A percentile compares a stretch with the other conserved stretches of the same genome.
Conservation (phyloP, 176 grass and related monocot species). For the Ensete glaucum region DNA sequence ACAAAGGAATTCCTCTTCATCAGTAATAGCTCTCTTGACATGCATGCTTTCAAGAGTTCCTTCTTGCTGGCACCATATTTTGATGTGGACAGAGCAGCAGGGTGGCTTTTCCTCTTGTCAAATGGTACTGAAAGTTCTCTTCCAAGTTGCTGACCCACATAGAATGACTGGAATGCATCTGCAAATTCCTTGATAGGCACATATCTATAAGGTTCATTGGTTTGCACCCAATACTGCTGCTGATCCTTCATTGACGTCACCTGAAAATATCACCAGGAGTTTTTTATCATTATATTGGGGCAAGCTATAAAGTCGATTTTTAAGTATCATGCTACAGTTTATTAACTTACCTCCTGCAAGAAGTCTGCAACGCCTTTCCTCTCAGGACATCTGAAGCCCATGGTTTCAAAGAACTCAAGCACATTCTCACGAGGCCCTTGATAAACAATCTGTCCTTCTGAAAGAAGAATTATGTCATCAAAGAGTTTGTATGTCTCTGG, state of each 20-base stretch:
- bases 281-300: neutral
- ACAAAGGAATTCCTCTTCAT: slow-evolving; percentile 94
- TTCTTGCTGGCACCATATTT: slow-evolving; percentile 48
- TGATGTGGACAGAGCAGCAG: slow-evolving; percentile 52
- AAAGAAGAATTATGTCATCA: slow-evolving; percentile 72
- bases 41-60: slow-evolving; percentile 63
- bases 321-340: neutral
- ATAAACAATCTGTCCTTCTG: slow-evolving; percentile 70
- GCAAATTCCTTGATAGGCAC: slow-evolving; percentile 53
- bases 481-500: slow-evolving; percentile 82
- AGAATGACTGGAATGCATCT: slow-evolving; percentile 44
- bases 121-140: slow-evolving; percentile 49
- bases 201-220: slow-evolving; percentile 31
- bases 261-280: slow-evolving; percentile 3
- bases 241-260: slow-evolving; percentile 67
- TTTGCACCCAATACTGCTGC: slow-evolving; percentile 50
- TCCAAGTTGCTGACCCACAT: slow-evolving; percentile 27
- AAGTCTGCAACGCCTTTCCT: slow-evolving; percentile 84
- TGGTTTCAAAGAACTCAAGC: slow-evolving; percentile 67
- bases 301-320: too few relatives aligned
- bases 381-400: slow-evolving; percentile 77
- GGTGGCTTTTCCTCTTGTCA: slow-evolving; percentile 58
- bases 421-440: slow-evolving; percentile 65
- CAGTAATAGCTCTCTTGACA: slow-evolving; percentile 58
- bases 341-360: slow-evolving; percentile 57